These are phyloP conservation scores for Pseudogymnoascus sp. DNA, from an alignment of 2,329 filamentous ascomycete species.

Conservation along the genomic window DNA sequence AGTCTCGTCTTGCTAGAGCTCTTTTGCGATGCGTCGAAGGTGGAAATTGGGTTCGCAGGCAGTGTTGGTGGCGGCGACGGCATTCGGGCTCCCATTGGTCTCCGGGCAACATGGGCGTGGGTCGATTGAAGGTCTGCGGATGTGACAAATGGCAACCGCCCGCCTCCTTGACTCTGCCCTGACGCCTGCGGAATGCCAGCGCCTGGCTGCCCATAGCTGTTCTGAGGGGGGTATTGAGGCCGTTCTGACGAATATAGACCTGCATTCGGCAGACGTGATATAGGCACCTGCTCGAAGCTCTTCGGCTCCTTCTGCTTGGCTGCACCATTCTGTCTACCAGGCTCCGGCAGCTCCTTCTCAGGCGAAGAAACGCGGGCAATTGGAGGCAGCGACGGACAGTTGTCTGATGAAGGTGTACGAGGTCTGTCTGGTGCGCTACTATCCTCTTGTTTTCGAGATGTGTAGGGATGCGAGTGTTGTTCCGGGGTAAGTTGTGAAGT, in stretches of 20 bases:
- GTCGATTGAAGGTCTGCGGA: slow-evolving; percentile 16
- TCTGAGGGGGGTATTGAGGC: slow-evolving; percentile 9
- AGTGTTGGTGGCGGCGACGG: slow-evolving; percentile 20
- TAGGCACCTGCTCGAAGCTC: neutral
- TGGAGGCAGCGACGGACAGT: slow-evolving; percentile 39
- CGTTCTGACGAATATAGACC: slow-evolving; percentile 1
- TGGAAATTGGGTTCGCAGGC: slow-evolving; percentile 11
- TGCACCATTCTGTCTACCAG: slow-evolving; percentile 12
- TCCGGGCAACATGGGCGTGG: slow-evolving; percentile 17
- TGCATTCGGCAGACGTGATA: neutral
- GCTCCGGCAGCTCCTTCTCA: slow-evolving; percentile 13
- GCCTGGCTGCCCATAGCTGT: slow-evolving; percentile 16
- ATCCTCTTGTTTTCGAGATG: slow-evolving; percentile 18
- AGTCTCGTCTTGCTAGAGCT: slow-evolving; percentile 24
- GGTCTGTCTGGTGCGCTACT: neutral
- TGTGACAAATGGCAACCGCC: slow-evolving; percentile 15
- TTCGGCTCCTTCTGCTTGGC: neutral
- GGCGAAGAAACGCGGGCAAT: slow-evolving; percentile 30
- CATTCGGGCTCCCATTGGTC: slow-evolving; percentile 19
- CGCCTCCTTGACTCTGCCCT: slow-evolving; percentile 16
- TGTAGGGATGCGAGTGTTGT: slow-evolving; percentile 23
- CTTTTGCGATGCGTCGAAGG: slow-evolving; percentile 19
- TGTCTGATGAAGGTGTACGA: slow-evolving; percentile 12
- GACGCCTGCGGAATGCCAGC: slow-evolving; percentile 21
- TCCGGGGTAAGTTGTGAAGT: slow-evolving; percentile 14